Conservation (phyloP, 148 eudicot genomes). For the Fagopyrum homotropicum region DNA sequence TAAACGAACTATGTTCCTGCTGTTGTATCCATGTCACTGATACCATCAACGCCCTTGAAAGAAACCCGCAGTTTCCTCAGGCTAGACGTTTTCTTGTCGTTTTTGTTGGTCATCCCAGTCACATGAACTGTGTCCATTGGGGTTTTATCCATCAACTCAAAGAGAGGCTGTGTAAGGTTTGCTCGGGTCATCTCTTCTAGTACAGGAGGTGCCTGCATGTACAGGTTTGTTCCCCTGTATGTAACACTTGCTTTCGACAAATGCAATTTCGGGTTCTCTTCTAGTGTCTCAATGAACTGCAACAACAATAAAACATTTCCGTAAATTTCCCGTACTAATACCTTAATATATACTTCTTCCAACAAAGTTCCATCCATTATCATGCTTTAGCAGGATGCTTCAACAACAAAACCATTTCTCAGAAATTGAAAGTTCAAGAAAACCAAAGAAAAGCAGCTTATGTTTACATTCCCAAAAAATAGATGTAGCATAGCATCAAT, state of each 20-base stretch:
- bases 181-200: constrained; percentile 92
- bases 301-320: background rate
- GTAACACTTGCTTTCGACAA: constrained; percentile 72
- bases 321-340: too few relatives aligned
- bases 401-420: background rate
- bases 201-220: constrained; percentile 96
- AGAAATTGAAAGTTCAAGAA: background rate
- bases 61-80: constrained; percentile 62
- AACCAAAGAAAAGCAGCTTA: background rate
- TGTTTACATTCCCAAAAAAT: background rate
- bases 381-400: too few relatives aligned
- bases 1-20: constrained; percentile 1
- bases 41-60: constrained; percentile 66
- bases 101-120: constrained; percentile 49
- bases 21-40: constrained; percentile 73
- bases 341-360: too few relatives aligned
- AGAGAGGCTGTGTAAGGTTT: constrained; percentile 58
- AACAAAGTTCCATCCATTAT: too few relatives aligned
- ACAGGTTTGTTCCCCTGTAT: constrained; percentile 62
- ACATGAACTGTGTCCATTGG: constrained; percentile 58
- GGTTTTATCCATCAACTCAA: constrained; percentile 60
- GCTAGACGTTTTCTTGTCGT: constrained; percentile 50
- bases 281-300: constrained; percentile 75
- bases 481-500: background rate
- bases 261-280: constrained; percentile 68